phyloP scores from a whole-genome alignment of 441 rosid species.

The Gossypium davidsonii region DNA sequence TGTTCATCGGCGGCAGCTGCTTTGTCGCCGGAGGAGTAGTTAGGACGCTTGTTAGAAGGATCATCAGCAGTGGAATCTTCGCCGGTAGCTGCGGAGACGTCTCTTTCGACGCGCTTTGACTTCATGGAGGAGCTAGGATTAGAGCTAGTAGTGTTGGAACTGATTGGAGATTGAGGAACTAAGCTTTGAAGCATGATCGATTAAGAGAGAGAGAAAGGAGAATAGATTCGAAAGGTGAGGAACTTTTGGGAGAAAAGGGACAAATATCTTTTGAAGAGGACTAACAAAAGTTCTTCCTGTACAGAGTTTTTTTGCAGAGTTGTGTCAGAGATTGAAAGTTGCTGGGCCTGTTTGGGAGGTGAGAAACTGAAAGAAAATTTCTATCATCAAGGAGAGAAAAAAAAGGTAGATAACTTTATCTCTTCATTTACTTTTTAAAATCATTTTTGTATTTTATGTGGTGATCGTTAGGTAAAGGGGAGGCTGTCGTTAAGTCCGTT shows the following conservation, averaged over 20 bases:
- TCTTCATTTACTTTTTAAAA: not conserved
- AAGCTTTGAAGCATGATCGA: constrained; percentile 64
- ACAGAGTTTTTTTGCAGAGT: constrained; percentile 14
- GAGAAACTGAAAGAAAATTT: constrained; percentile 31
- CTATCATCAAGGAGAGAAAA: not conserved
- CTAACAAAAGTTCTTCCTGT: constrained; percentile 16
- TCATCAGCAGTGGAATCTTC: constrained; percentile 24
- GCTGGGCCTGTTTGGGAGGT: constrained; percentile 26
- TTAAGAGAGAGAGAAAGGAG: not conserved
- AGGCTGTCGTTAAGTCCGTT: constrained; percentile 33
- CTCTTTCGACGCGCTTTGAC: constrained; percentile 45
- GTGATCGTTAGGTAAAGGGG: constrained; percentile 18
- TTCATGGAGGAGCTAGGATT: constrained; percentile 40
- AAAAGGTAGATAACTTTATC: constrained; percentile 23
- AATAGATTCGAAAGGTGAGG: constrained; percentile 36
- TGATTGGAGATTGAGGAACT: constrained; percentile 31
- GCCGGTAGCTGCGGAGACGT: constrained; percentile 16
- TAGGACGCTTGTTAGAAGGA: constrained; percentile 35
- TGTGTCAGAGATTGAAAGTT: constrained; percentile 22
- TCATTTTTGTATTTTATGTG: not conserved
- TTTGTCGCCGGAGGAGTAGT: constrained; percentile 21
- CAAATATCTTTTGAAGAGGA: constrained; percentile 27
- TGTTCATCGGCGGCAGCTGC: constrained; percentile 14
- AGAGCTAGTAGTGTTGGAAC: constrained; percentile 14
- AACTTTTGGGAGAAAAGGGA: constrained; percentile 35